Evolutionary conservation across 78 protist species (phyloP).

Genomic region (Dictyostelium intermedium): DNA sequence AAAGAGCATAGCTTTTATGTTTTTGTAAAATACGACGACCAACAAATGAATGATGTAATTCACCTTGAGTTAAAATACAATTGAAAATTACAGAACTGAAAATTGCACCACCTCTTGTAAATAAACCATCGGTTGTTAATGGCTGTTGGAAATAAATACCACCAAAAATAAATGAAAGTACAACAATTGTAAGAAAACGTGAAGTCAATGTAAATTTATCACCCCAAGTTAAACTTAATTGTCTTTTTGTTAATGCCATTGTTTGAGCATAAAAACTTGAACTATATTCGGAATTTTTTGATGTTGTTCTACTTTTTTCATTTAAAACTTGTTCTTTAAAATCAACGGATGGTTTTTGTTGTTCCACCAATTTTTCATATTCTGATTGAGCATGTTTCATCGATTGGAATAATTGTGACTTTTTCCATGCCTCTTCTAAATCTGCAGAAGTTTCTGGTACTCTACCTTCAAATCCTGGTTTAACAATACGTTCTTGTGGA

Average conservation of each 20-base stretch:
- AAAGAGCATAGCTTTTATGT: slow-evolving; percentile 64
- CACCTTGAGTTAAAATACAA: slow-evolving; percentile 60
- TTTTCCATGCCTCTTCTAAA: slow-evolving; percentile 56
- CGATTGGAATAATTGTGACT: neutral
- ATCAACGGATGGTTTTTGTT: slow-evolving; percentile 5
- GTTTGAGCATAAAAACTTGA: slow-evolving; percentile 32
- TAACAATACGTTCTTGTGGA: slow-evolving; percentile 67
- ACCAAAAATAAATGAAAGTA: slow-evolving; percentile 39
- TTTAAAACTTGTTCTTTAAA: slow-evolving; percentile 25
- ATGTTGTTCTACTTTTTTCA: slow-evolving; percentile 16
- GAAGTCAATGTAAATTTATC: slow-evolving; percentile 45
- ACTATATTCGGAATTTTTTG: slow-evolving; percentile 33
- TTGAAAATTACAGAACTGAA: slow-evolving; percentile 35
- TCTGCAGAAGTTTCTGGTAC: slow-evolving; percentile 58
- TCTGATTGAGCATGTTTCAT: neutral
- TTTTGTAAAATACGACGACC: slow-evolving; percentile 65
- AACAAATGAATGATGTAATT: slow-evolving; percentile 5
- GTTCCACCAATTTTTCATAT: slow-evolving; percentile 30
- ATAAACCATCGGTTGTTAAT: slow-evolving; percentile 4
- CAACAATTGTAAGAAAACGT: slow-evolving; percentile 6
- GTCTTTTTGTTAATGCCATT: slow-evolving; percentile 27
- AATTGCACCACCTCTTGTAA: slow-evolving; percentile 68
- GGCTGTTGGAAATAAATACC: slow-evolving; percentile 43
- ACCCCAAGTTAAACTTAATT: slow-evolving; percentile 38
- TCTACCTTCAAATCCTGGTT: slow-evolving; percentile 32